phyloP scores from a whole-genome alignment of 2,329 filamentous ascomycete genomes.

The Colletotrichum cuscutae region DNA sequence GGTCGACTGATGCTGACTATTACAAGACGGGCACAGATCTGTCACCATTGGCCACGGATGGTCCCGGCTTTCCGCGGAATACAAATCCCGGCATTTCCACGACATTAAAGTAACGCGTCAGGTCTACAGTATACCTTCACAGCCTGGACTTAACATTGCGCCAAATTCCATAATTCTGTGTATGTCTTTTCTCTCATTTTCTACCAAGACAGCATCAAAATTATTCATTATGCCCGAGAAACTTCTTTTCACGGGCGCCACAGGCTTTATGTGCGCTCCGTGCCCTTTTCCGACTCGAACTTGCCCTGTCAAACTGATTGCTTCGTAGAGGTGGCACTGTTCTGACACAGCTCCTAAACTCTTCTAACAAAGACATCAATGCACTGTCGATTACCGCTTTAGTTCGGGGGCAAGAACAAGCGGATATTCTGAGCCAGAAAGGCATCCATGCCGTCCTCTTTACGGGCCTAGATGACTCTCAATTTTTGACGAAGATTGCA shows the following conservation, averaged over 20 bases:
- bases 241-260: slow-evolving; percentile 41
- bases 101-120: no score
- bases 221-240: neutral
- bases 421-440: slow-evolving; percentile 35
- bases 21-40: neutral
- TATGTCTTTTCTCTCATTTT: no score
- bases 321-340: slow-evolving; percentile 41
- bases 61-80: neutral
- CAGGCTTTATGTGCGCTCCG: slow-evolving; percentile 40
- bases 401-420: slow-evolving; percentile 42
- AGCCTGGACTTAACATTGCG: no score
- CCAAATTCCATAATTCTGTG: no score
- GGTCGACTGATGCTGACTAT: no score
- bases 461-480: slow-evolving; percentile 37
- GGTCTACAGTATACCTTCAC: no score
- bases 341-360: slow-evolving; percentile 38
- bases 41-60: neutral
- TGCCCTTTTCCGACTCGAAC: neutral
- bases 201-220: no score
- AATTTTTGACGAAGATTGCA: slow-evolving; percentile 36
- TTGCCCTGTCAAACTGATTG: neutral
- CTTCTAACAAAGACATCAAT: slow-evolving; percentile 35
- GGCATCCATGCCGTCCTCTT: slow-evolving; percentile 29
- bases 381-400: slow-evolving; percentile 37
- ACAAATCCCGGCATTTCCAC: slow-evolving; percentile 8